Base-by-base conservation (phyloP, 768 basidiomycete species). In the Scleroderma citrinum region DNA sequence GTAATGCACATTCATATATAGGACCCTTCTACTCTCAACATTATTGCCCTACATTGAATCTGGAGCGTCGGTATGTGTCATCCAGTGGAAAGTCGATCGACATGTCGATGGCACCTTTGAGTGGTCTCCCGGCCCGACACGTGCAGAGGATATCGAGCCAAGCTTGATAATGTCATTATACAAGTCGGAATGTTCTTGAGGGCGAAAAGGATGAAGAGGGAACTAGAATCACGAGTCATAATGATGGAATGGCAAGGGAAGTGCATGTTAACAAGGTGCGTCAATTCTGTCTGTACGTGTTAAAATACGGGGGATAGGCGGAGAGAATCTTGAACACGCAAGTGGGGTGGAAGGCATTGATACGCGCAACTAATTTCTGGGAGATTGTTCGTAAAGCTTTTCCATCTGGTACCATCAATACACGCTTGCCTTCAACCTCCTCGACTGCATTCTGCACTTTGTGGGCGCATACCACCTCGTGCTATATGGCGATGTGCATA, bases 21-120 rank as follows among this genome's bases (percentile, higher is more conserved):
- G 72, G 69, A 74, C 1, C 59, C 71, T 17, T 58, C 71, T 12
- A 58, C 78, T 10, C 69, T 85, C 40, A 91, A 85, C 62, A 74
- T 94, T 44, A 90, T 95, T 49, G 74, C 90, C 14, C 73, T 91
- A 26, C 64, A 79, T 95, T 48, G 92, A 92, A 5, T 89, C 88
- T n/a, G 93, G 93, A 13, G 92, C 92, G 0, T 90, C 85, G 13
- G 80, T 77, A 13, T 92, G 90, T 64, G 81, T 82, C 16, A 84
- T 95, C 63, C 73, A 60, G 72, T 34, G 93, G 93, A 19, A 69
- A 76, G 51, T 89, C 87, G 19, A 73, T 85, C 54, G 90, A 95
- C 65, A 94, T 90, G 1, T 84, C 81, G 32, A 96, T 96, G 93
- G 92, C 93, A 1, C 92, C 92, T 3, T 67, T 92, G n/a, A 81